Base-by-base conservation (phyloP, 2,329 filamentous ascomycete genomes). In the Gliomastix tumulicola region DNA sequence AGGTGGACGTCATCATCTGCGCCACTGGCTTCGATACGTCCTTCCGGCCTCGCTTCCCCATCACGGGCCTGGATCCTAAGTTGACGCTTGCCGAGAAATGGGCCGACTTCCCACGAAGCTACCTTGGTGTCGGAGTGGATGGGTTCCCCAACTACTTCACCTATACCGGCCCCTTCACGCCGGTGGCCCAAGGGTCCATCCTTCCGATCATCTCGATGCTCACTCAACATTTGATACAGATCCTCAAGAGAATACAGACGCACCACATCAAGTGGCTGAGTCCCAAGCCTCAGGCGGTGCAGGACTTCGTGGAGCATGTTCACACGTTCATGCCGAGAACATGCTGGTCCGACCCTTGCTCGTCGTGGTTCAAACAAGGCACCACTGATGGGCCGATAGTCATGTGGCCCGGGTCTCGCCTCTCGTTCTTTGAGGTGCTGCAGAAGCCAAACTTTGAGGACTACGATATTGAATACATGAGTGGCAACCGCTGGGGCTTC, bases 401-500 rank as follows among this genome's bases (percentile, higher is more conserved):
- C 9, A 49, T 74, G 35, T 69, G 73, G 42, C 68, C 69, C 0
- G 69, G 69, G 10, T 68, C 65, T 44, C 56, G 68, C 20, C 53
- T 68, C 34, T 67, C 72, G 45, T 71, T 71, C 49, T 66, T 71
- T 47, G 64, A 68, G 44, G 46, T 49, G 8, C 63, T 74, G 41
- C 55, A 69, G 32, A 63, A 63, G 22, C 70, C 74, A 49, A 65
- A 74, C 43, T 75, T 63, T 57, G 69, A 73, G 34, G 74, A 71
- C 45, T 56, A 65, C 20, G 67, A 69, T 25, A 57, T 65, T 32
- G 21, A 34, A 16, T 92, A 90, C 66, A 30, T 21, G 32, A 87
- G 87, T 56, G 84, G 83, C 37, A 74, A 74, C 43, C 54, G 69
- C 21, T 74, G 73, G 44, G 51, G 46, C 18, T 74, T 70, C 39